Evolutionary conservation across 805 yeast species (phyloP), one percentile per base, ranked within the genome.

Genomic region (Lipomyces sp.): DNA sequence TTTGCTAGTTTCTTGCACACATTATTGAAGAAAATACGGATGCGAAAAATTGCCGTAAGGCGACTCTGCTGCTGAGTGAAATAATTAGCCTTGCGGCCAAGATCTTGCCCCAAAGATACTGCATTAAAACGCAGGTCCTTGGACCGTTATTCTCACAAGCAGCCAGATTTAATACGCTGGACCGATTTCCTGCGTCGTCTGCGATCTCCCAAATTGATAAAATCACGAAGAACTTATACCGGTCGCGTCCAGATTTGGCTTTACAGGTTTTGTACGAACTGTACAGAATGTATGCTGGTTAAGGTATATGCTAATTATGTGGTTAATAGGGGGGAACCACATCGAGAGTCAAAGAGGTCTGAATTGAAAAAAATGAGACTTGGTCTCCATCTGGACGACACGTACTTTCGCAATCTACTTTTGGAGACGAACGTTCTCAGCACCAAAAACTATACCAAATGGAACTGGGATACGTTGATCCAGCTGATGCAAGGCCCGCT

Each of bases 401-500:
- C 80, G 0, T 88, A 87, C 63, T 85, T 93, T 73, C 87, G 88
- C 70, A 82, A 83, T 62, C 80, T 90, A 78, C 81, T 95, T 5
- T 78, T 80, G 35, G 88, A 87, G 58, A 86, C 97, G 0, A 87
- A 83, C 69, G 92, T 95, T 0, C 77, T 92, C 51, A 83, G 88
- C 3, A 87, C 96, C 0, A 95, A 94, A 74, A 90, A 88, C 62
- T 92, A 83, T 74, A 80, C 86, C 1, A 86, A 86, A 60, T 95
- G 99, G 99, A 87, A 92, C 73, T 93, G 98, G 97, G 85, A 83
- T 33, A 79, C 87, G 0, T 80, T 95, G 0, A 79, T 84, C 18
- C 89, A 87, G 65, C 78, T 95, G n/a, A 83, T 92, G 71, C 88
- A 84, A 71, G 97, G 97, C 0, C 97, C 98, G 0, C 77, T 95